Conservation (phyloP, 352 stramenopile genomes). For the Globisporangium polare region DNA sequence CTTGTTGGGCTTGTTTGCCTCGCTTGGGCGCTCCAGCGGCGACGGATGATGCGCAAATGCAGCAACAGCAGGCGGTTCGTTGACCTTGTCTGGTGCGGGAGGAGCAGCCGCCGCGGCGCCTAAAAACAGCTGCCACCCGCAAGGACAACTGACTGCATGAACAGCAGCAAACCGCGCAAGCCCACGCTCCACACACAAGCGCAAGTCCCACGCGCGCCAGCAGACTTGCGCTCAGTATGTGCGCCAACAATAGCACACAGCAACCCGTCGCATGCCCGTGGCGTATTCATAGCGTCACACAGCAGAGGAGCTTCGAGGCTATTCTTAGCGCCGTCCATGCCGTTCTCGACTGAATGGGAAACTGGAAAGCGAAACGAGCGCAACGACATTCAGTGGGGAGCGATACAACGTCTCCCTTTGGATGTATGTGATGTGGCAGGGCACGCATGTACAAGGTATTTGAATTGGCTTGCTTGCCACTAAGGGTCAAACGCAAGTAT, state of each 20-base stretch:
- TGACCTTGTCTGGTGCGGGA: constrained; percentile 9
- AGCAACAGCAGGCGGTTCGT: constrained; percentile 6
- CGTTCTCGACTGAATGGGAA: neutral
- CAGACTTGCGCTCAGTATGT: constrained; percentile 4
- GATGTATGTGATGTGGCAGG: neutral
- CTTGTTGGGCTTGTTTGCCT: neutral
- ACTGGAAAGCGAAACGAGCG: neutral
- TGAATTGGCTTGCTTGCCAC: neutral
- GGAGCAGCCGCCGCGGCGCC: neutral
- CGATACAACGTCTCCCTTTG: neutral
- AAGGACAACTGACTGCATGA: neutral
- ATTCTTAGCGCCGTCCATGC: neutral
- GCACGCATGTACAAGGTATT: neutral
- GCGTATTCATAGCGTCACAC: neutral
- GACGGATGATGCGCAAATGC: constrained; percentile 10
- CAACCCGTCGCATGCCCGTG: neutral
- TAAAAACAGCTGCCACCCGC: constrained; percentile 8
- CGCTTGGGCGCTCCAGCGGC: neutral
- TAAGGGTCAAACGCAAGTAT: neutral
- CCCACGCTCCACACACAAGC: neutral
- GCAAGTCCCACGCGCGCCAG: too few relatives aligned
- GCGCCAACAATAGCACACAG: constrained; percentile 1
- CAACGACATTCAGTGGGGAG: neutral
- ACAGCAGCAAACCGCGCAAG: neutral
- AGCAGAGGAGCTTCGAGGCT: neutral